A percentile compares a stretch with the other conserved stretches of the same genome.
Evolutionary conservation across 805 yeast genomes (phyloP).

Genomic region (Wickerhamiella qilinensis): DNA sequence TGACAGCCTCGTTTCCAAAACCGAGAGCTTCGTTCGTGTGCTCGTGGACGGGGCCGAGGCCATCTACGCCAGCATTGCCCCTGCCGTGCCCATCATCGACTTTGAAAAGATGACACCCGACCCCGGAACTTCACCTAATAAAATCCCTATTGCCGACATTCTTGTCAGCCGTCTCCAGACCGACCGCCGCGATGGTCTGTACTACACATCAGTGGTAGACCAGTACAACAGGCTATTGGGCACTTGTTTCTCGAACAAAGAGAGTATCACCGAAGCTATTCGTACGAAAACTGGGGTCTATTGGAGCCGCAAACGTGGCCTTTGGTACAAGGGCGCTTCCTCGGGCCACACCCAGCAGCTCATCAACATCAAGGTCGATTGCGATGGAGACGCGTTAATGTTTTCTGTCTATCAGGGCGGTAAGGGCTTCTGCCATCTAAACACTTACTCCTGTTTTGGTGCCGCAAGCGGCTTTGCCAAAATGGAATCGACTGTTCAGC

Average conservation of each 20-base stretch:
- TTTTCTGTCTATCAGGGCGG: constrained; percentile 77
- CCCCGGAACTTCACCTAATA: constrained; percentile 6
- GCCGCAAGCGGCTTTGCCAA: constrained; percentile 46
- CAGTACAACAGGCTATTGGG: constrained; percentile 61
- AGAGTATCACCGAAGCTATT: constrained; percentile 69
- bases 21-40: constrained; percentile 13
- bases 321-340: constrained; percentile 93
- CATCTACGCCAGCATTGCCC: constrained; percentile 5
- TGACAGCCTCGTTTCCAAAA: constrained; percentile 6
- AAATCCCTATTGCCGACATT: constrained; percentile 27
- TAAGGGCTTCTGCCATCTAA: constrained; percentile 83
- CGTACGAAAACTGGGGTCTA: constrained; percentile 76
- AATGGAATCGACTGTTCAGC: constrained; percentile 49
- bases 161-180: constrained; percentile 43
- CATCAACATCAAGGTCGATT: constrained; percentile 53
- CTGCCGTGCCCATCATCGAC: constrained; percentile 13
- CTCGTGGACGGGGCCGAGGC: constrained; percentile 7
- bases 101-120: constrained; percentile 9
- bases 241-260: constrained; percentile 74
- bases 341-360: constrained; percentile 90
- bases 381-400: constrained; percentile 84
- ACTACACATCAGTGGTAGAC: constrained; percentile 69
- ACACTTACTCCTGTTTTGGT: constrained; percentile 71
- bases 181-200: constrained; percentile 77
- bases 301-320: constrained; percentile 75